Evolutionary conservation across 192 early-diverging fungal genomes (phyloP).

Genomic region (Glomus cerebriforme): DNA sequence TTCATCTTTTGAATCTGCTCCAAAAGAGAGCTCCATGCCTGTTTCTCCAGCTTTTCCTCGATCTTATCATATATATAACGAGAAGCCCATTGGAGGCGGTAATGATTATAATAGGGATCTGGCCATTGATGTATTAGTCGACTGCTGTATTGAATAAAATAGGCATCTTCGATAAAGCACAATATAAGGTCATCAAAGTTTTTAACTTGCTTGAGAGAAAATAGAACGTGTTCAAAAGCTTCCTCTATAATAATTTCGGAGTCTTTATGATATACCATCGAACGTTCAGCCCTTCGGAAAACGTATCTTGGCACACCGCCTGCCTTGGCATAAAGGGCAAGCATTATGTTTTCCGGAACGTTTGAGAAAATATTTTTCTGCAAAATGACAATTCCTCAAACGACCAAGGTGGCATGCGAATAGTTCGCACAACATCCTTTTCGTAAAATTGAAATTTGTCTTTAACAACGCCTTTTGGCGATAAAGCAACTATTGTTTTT

Average conservation of each 20-base stretch:
- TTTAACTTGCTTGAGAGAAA: neutral
- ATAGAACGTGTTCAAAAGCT: neutral
- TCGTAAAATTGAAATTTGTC: slow-evolving; percentile 11
- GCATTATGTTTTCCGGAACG: neutral
- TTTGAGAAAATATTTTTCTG: neutral
- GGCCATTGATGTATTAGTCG: neutral
- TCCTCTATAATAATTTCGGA: neutral
- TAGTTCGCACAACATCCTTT: neutral
- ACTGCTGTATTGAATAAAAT: slow-evolving; percentile 3
- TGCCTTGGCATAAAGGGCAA: neutral
- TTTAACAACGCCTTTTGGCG: neutral
- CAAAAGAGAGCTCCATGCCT: neutral
- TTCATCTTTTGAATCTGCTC: neutral
- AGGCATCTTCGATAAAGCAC: neutral
- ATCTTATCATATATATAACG: slow-evolving; percentile 14
- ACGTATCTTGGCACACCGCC: slow-evolving; percentile 6
- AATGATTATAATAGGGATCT: neutral
- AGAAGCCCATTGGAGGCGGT: slow-evolving; percentile 1
- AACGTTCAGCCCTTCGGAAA: neutral
- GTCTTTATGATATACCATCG: too few relatives aligned
- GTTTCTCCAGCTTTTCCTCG: neutral
- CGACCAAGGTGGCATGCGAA: neutral
- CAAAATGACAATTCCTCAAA: slow-evolving; percentile 1
- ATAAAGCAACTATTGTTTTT: slow-evolving; percentile 9
- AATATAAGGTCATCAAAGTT: neutral